These are phyloP conservation scores for Breynia disticha DNA, from an alignment of 441 rosid species.

Conservation along the genomic window DNA sequence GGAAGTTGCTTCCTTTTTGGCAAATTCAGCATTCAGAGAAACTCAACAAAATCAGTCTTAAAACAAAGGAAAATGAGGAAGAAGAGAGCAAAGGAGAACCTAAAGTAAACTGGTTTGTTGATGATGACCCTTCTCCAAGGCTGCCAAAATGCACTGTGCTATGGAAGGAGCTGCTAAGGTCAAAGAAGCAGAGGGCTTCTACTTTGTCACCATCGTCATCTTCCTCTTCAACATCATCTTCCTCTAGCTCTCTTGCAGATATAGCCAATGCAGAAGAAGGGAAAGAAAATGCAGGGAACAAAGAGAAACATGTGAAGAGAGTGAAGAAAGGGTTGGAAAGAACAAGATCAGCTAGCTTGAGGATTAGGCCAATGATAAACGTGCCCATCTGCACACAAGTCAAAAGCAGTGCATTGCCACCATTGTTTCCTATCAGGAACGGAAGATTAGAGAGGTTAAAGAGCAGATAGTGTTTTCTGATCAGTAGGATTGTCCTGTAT, in stretches of 20 bases:
- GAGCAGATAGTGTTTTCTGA: not conserved
- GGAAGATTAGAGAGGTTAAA: slow-evolving; percentile 53
- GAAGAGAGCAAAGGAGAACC: slow-evolving; percentile 28
- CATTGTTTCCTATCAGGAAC: slow-evolving; percentile 60
- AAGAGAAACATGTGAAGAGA: slow-evolving; percentile 59
- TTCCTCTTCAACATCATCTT: slow-evolving; percentile 65
- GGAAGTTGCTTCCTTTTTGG: slow-evolving; percentile 79
- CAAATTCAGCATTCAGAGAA: slow-evolving; percentile 60
- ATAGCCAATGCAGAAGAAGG: slow-evolving; percentile 33
- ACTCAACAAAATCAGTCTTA: slow-evolving; percentile 53
- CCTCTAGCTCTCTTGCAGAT: slow-evolving; percentile 55
- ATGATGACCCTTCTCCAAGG: slow-evolving; percentile 91
- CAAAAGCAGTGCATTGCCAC: slow-evolving; percentile 56
- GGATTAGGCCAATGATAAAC: slow-evolving; percentile 85
- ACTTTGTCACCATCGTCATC: slow-evolving; percentile 65
- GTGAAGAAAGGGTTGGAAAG: slow-evolving; percentile 78
- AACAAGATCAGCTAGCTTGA: slow-evolving; percentile 66
- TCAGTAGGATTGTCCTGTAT: not conserved
- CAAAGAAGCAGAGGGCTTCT: slow-evolving; percentile 60
- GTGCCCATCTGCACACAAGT: slow-evolving; percentile 72
- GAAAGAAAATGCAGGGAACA: slow-evolving; percentile 23
- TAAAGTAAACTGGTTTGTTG: slow-evolving; percentile 58
- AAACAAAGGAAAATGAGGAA: slow-evolving; percentile 21
- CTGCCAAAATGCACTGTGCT: slow-evolving; percentile 95
- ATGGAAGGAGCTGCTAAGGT: slow-evolving; percentile 78